Base-by-base conservation (phyloP, 495 filamentous ascomycete genomes). In the Hypoxylon fuscum region DNA sequence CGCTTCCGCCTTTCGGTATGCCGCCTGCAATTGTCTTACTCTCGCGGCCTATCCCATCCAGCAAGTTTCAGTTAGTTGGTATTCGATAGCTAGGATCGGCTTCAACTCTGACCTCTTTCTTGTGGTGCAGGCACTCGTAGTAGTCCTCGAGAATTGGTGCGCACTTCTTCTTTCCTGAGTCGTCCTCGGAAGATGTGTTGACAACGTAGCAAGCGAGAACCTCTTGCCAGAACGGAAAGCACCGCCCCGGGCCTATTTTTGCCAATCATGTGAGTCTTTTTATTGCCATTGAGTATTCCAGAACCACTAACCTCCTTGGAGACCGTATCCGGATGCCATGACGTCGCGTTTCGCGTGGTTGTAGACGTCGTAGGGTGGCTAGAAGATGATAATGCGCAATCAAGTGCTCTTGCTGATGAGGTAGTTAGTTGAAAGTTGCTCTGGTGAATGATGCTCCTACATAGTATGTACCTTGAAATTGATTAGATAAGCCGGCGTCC, bases 221-320 rank as follows among this genome's bases (percentile, higher is more conserved):
- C 70, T 96, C 91, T 79, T 96, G 95, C 96, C 96, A 99, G 86
- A 97, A 99, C 73, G 91, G 90, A 78, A 96, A 98, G 87, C 95
- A 99, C 79, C 96, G 88, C 68, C 86, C 87, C 59, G 87, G 89
- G 69, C 92, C 93, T 96, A 74, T 53, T 41, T n/a, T 23, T 20
- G 7, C 31, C 15, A 49, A 65, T 46, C 31, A 10, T 11, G 18
- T 66, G 49, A 62, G 51, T 29, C n/a, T n/a, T 29, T 51, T 45
- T 32, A 35, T 38, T 41, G 62, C 55, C 23, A 63, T 49, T 47
- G 46, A 25, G 55, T 23, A 57, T 46, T 35, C n/a, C 3, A 14
- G 50, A 49, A 44, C 40, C 38, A 72, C 89, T 63, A 77, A 93
- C 90, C 90, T 72, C 90, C 90, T 66, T 85, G 85, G 69, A 91